These are phyloP conservation scores for Shiraia bambusicola DNA, from an alignment of 2,329 filamentous ascomycete species.

Conservation along the genomic window DNA sequence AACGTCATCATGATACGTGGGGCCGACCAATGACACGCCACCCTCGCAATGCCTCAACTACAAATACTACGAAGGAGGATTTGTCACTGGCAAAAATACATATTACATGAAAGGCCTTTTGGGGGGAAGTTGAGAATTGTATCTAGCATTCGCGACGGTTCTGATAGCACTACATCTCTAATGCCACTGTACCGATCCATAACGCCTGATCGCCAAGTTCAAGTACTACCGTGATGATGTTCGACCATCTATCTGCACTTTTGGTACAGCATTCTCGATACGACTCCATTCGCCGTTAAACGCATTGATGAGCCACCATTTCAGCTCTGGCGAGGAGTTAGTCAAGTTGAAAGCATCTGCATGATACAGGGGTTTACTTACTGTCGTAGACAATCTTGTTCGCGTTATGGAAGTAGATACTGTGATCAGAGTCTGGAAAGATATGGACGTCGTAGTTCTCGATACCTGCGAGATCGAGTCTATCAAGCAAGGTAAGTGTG, in stretches of 20 bases:
- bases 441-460: conserved; percentile 97
- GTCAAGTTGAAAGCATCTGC: neutral
- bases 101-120: neutral
- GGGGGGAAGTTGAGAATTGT: too few species aligned
- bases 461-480: conserved; percentile 75
- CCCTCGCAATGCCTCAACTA: conserved; percentile 7
- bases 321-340: conserved; percentile 59
- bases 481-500: conserved; percentile 82
- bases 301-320: conserved; percentile 91
- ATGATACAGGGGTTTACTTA: conserved; percentile 54
- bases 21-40: conserved; percentile 16
- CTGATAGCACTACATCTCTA: neutral
- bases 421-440: conserved; percentile 94
- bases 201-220: neutral
- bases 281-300: conserved; percentile 94
- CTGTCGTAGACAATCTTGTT: conserved; percentile 90
- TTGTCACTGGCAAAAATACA: neutral
- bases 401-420: conserved; percentile 92
- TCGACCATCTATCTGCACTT: conserved; percentile 29
- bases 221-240: conserved; percentile 12
- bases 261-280: conserved; percentile 55
- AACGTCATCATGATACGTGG: conserved; percentile 27
- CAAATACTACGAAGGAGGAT: conserved; percentile 3
- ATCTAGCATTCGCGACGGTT: neutral
- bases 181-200: neutral